Conservation (phyloP, 176 grass and related monocot genomes). For the Oryza meyeriana region DNA sequence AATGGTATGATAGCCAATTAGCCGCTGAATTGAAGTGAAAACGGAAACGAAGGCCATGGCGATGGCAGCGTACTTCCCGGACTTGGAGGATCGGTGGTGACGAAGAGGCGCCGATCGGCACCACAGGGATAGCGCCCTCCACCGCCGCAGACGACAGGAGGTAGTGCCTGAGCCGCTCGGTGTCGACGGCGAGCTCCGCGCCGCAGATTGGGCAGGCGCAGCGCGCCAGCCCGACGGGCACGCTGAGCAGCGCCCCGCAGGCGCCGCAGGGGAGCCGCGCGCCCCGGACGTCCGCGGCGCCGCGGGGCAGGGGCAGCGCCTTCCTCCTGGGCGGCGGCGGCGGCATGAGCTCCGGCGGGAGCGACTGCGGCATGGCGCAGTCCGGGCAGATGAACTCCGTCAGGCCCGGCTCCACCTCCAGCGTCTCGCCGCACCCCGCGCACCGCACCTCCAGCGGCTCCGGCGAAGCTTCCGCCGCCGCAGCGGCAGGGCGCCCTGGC, state of each 20-base stretch:
- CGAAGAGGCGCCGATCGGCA: conserved; percentile 1
- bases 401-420: conserved; percentile 48
- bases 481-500: neutral
- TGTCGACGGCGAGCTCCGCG: conserved; percentile 43
- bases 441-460: conserved; percentile 38
- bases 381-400: conserved; percentile 68
- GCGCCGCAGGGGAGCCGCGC: conserved; percentile 46
- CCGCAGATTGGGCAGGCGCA: conserved; percentile 44
- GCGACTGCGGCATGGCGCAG: conserved; percentile 49
- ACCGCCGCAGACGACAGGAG: conserved; percentile 20
- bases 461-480: neutral
- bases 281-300: conserved; percentile 35
- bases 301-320: conserved; percentile 49
- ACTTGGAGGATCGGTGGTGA: conserved; percentile 6
- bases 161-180: conserved; percentile 25
- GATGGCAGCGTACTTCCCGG: neutral
- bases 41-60: neutral
- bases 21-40: neutral
- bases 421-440: conserved; percentile 46
- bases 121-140: conserved; percentile 18
- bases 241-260: conserved; percentile 38
- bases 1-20: neutral
- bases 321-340: conserved; percentile 30
- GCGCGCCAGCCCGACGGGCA: conserved; percentile 39
- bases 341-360: conserved; percentile 60